phyloP scores from a whole-genome alignment of 345 rosid species.

The Lenwebbia sp. region DNA sequence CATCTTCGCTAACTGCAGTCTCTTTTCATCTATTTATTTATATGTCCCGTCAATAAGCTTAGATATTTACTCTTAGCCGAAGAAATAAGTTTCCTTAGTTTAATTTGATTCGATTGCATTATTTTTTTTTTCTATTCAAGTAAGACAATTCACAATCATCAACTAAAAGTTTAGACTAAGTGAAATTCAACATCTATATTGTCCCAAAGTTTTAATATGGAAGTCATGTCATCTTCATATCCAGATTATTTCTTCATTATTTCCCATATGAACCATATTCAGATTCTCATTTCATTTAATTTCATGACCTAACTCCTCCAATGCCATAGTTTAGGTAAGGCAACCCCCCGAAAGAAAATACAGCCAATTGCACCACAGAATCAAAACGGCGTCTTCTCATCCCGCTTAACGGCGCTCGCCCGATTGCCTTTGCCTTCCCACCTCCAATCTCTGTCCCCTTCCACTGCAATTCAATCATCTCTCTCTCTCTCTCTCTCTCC shows the following conservation, averaged over 20 bases:
- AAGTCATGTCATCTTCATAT: neutral
- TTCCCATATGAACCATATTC: neutral
- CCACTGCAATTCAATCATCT: neutral
- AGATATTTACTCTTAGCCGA: neutral
- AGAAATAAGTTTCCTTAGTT: neutral
- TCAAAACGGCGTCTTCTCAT: neutral
- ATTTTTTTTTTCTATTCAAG: neutral
- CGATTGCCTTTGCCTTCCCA: neutral
- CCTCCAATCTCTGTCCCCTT: neutral
- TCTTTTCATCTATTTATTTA: neutral
- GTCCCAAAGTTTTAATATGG: neutral
- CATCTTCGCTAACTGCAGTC: neutral
- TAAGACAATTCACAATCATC: neutral
- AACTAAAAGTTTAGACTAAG: neutral
- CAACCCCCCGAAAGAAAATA: neutral
- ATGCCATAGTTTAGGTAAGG: neutral
- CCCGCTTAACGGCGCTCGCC: neutral
- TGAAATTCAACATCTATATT: too few relatives aligned
- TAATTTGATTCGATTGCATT: neutral
- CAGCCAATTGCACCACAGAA: neutral
- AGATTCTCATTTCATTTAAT: neutral
- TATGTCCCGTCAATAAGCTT: neutral
- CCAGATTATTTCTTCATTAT: neutral
- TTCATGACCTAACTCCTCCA: neutral
- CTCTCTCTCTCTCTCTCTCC: neutral